Conservation (phyloP, 352 stramenopile genomes). For the Globisporangium yorkense region DNA sequence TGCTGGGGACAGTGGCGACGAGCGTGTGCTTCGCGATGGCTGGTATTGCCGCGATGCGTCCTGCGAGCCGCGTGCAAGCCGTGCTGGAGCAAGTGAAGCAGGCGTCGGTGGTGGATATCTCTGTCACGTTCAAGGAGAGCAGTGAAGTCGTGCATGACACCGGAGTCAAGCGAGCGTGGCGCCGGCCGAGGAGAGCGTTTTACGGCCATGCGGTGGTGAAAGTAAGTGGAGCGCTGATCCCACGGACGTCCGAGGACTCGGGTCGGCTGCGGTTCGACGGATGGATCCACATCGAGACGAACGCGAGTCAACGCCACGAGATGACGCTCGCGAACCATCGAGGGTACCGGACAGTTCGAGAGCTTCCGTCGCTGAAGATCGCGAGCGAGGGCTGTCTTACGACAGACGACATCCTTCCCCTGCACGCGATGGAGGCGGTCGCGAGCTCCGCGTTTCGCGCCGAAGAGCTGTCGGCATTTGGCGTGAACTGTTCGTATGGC, state of each 20-base stretch:
- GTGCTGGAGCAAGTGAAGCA: conserved; percentile 21
- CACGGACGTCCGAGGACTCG: conserved; percentile 30
- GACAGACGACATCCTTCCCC: conserved; percentile 27
- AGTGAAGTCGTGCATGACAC: neutral
- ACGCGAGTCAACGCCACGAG: conserved; percentile 17
- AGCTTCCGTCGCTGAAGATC: neutral
- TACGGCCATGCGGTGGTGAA: neutral
- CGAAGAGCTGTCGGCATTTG: conserved; percentile 19
- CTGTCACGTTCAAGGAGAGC: conserved; percentile 16
- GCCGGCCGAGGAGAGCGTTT: neutral
- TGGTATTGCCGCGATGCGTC: conserved; percentile 12
- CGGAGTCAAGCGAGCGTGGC: neutral
- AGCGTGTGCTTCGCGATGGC: conserved; percentile 28
- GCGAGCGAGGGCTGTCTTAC: conserved; percentile 19
- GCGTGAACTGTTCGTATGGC: conserved; percentile 14
- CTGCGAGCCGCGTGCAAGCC: conserved; percentile 15
- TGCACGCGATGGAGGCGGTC: conserved; percentile 29
- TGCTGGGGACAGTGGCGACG: conserved; percentile 22
- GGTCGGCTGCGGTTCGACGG: conserved; percentile 35
- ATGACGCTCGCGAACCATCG: conserved; percentile 34
- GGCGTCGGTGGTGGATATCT: conserved; percentile 26
- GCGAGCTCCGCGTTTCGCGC: conserved; percentile 24
- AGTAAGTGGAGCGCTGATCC: conserved; percentile 16
- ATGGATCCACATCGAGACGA: conserved; percentile 17
- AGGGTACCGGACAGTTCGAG: conserved; percentile 18